Conservation (phyloP, 805 yeast species). For the Saturnispora kantuleensis region DNA sequence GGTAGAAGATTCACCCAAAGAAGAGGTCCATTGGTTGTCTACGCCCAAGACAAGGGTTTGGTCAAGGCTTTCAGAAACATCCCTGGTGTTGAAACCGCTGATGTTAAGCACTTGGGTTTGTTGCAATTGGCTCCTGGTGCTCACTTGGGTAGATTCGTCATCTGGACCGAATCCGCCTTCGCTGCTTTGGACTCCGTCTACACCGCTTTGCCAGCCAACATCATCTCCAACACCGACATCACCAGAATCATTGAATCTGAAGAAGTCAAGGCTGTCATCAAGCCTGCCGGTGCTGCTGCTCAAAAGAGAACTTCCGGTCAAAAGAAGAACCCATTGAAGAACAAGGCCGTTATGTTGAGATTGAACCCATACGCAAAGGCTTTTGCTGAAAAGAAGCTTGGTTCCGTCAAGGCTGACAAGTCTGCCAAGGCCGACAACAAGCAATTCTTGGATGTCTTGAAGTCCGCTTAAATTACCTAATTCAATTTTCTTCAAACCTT, state of each 20-base stretch:
- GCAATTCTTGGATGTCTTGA: constrained; percentile 58
- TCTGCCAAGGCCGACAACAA: constrained; percentile 54
- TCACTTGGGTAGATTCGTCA: constrained; percentile 98
- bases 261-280: constrained; percentile 95
- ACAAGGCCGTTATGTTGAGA: constrained; percentile 96
- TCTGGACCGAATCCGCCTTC: constrained; percentile 99
- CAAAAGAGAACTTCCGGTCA: constrained; percentile 91
- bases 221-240: constrained; percentile 91
- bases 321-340: constrained; percentile 99
- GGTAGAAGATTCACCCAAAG: constrained; percentile 99
- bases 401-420: constrained; percentile 61
- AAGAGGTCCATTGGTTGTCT: constrained; percentile 98
- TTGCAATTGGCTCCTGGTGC: constrained; percentile 99
- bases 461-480: constrained; percentile 36
- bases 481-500: not conserved
- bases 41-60: constrained; percentile 95
- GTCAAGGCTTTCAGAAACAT: constrained; percentile 99
- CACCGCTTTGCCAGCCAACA: constrained; percentile 94
- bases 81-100: constrained; percentile 98
- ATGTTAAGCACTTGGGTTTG: constrained; percentile 85
- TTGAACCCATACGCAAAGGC: constrained; percentile 99
- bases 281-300: constrained; percentile 90
- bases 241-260: constrained; percentile 97
- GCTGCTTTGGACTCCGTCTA: constrained; percentile 93
- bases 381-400: constrained; percentile 83